Percentiles rank a stretch among this genome's conserved stretches.
phyloP scores from a whole-genome alignment of 1,139 yeast genomes.

The Geotrichum aggregatum region DNA sequence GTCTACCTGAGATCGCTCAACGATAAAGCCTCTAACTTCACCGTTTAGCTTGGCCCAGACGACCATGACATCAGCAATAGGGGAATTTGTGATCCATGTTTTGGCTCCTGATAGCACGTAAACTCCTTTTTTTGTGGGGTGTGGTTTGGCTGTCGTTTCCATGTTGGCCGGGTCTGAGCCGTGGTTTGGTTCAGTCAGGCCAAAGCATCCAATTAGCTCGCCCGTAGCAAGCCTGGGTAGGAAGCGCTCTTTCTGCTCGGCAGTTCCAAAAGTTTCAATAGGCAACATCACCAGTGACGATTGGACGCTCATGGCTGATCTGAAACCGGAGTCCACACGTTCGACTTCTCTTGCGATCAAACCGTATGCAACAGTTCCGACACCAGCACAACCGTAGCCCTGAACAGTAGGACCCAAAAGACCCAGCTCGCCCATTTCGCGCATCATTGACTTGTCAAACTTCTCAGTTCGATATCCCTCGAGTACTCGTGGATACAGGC shows the following conservation, averaged over 20 bases:
- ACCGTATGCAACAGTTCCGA: slow-evolving; percentile 43
- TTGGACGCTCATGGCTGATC: slow-evolving; percentile 47
- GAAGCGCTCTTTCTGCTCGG: slow-evolving; percentile 43
- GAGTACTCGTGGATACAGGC: slow-evolving; percentile 41
- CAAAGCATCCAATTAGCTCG: slow-evolving; percentile 46
- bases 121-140: slow-evolving; percentile 44
- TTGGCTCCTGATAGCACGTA: slow-evolving; percentile 43
- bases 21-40: slow-evolving; percentile 43
- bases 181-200: slow-evolving; percentile 46
- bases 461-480: slow-evolving; percentile 43
- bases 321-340: slow-evolving; percentile 45
- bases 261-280: slow-evolving; percentile 42
- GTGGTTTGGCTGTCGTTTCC: slow-evolving; percentile 44
- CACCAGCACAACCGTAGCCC: slow-evolving; percentile 47
- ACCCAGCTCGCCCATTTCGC: slow-evolving; percentile 45
- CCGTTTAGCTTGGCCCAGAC: slow-evolving; percentile 48
- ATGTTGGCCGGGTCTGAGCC: slow-evolving; percentile 47
- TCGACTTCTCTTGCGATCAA: slow-evolving; percentile 46
- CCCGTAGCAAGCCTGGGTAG: slow-evolving; percentile 43
- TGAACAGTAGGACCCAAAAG: slow-evolving; percentile 43
- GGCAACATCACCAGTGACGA: slow-evolving; percentile 47
- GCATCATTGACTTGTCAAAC: slow-evolving; percentile 39
- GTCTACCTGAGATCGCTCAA: slow-evolving; percentile 38
- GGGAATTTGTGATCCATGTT: slow-evolving; percentile 47
- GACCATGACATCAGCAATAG: slow-evolving; percentile 44